A percentile compares a stretch with the other conserved stretches of the same genome.
These are phyloP conservation scores for Gamarada debralockiae DNA, from an alignment of 495 filamentous ascomycete genomes.

Conservation along the genomic window DNA sequence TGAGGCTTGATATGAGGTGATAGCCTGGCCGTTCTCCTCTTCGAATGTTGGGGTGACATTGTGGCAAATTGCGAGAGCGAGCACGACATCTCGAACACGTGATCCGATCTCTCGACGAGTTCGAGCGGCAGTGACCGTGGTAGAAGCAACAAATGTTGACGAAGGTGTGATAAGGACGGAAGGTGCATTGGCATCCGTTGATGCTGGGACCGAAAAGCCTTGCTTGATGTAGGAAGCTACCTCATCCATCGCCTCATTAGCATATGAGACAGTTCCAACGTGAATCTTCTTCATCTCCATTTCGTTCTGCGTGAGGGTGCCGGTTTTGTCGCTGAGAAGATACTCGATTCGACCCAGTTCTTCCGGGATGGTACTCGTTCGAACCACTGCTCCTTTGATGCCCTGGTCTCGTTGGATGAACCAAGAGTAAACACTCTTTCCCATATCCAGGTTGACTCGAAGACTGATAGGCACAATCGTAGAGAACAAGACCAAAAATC, in stretches of 20 bases:
- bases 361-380: slow-evolving; percentile 96
- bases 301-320: slow-evolving; percentile 95
- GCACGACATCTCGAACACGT: slow-evolving; percentile 82
- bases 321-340: slow-evolving; percentile 94
- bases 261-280: slow-evolving; percentile 96
- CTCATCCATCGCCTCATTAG: slow-evolving; percentile 98
- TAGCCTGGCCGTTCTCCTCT: slow-evolving; percentile 69
- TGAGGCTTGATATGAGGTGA: slow-evolving; percentile 90
- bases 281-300: slow-evolving; percentile 99
- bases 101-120: slow-evolving; percentile 90
- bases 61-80: slow-evolving; percentile 92
- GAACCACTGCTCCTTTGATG: slow-evolving; percentile 87
- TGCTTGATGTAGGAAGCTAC: slow-evolving; percentile 82
- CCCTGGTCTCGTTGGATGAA: slow-evolving; percentile 91
- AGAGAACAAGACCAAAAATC: slow-evolving; percentile 96
- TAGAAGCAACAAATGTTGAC: slow-evolving; percentile 54
- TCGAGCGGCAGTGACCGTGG: slow-evolving; percentile 62
- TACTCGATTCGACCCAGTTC: slow-evolving; percentile 96
- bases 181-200: slow-evolving; percentile 27
- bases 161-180: slow-evolving; percentile 67
- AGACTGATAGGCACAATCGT: slow-evolving; percentile 98
- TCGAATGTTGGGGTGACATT: slow-evolving; percentile 94
- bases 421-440: slow-evolving; percentile 90
- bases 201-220: slow-evolving; percentile 56
- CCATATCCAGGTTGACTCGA: slow-evolving; percentile 94